Conservation (phyloP, 2,329 filamentous ascomycete genomes). For the Pseudopyricularia javanii region DNA sequence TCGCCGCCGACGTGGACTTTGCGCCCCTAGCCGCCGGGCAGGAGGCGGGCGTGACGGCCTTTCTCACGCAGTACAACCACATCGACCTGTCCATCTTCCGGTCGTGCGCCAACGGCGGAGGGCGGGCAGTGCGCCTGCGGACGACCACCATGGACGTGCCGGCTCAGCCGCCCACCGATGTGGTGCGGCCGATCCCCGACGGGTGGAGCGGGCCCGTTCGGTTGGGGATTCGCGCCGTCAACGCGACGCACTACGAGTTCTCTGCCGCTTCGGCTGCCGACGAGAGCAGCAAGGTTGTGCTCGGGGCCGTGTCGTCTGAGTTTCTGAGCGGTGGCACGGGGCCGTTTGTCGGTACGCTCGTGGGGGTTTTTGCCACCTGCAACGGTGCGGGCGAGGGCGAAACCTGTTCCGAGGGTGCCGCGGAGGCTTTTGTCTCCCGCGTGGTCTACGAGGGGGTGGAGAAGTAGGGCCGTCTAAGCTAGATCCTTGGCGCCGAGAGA, state of each 20-base stretch:
- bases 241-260: constrained; percentile 17
- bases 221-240: constrained; percentile 15
- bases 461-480: no score
- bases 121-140: background rate
- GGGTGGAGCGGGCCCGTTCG: constrained; percentile 8
- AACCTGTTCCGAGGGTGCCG: background rate
- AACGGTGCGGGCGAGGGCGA: constrained; percentile 16
- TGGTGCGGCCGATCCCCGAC: background rate
- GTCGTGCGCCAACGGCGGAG: background rate
- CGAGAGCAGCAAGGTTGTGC: constrained; percentile 6
- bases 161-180: constrained; percentile 8
- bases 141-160: constrained; percentile 10
- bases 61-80: constrained; percentile 19
- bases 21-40: constrained; percentile 11
- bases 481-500: no score
- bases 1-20: constrained; percentile 16
- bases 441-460: background rate
- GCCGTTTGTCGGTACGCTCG: constrained; percentile 18
- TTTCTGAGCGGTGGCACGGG: constrained; percentile 20
- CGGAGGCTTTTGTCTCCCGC: background rate
- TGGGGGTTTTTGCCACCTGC: constrained; percentile 22
- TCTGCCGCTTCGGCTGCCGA: constrained; percentile 12
- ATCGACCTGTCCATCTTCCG: constrained; percentile 19
- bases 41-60: constrained; percentile 20
- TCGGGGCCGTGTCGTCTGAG: constrained; percentile 15